Base-by-base conservation (phyloP, 768 basidiomycete genomes). In the Agaricus sinodeliciosus region DNA sequence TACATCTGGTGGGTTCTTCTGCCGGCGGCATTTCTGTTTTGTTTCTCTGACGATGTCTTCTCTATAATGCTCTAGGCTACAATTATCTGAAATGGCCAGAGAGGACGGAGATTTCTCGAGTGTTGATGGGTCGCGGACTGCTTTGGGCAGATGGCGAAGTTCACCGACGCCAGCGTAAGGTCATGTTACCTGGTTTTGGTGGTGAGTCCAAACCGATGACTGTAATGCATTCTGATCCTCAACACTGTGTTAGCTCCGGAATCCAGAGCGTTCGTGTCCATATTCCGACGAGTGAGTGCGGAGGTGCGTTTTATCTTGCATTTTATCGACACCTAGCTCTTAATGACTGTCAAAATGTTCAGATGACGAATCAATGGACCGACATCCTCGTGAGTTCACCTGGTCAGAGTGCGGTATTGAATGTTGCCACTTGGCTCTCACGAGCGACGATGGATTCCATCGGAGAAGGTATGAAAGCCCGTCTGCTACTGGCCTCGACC, bases 111-210 rank as follows among this genome's bases (percentile, higher is more conserved):
- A 71, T 78, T 36, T 77, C 75, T 31, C 68, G 76, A 2, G 67
- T 80, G 27, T 56, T 78, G 19, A 76, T 76, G 64, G 80, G 79
- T 31, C 70, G 74, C 15, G 79, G 80, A 3, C 65, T 81, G 31
- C 65, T 76, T 9, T 80, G 76, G 77, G 78, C 79, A 26, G 77
- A 81, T 59, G 75, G 79, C 74, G 72, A 74, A n/a, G 72, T 65
- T 31, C 81, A 82, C 55, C 78, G 67, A 59, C 71, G 81, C 42
- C 79, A 82, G 49, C 65, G 77, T 53, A 80, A 71, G 56, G 69
- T 79, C 18, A 74, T 81, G 70, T 67, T 78, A 44, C 80, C 79
- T 2, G 80, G 77, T 2, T 82, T 82, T 54, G 78, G 80, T 48
- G 69, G 74, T 74, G 43, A 46, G 66, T 28, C 48, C 43, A 39